A percentile compares a stretch with the other conserved stretches of the same genome.
Evolutionary conservation across 2,329 filamentous ascomycete species (phyloP).

Genomic region (Xylariaceae sp.): DNA sequence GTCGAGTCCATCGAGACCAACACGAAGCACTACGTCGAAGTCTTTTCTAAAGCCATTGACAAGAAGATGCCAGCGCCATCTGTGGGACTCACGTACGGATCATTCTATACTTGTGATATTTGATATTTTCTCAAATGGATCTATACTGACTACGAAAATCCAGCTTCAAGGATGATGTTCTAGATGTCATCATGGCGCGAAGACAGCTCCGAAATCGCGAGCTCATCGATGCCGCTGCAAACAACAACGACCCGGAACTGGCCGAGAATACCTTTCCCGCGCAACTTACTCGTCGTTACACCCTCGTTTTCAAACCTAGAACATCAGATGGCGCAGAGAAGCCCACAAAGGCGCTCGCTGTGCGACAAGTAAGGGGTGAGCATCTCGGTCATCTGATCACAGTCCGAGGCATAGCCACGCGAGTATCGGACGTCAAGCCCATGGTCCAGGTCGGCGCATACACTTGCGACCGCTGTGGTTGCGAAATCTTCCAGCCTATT

Average conservation of each 20-base stretch:
- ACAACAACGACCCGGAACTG: slow-evolving; percentile 57
- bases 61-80: slow-evolving; percentile 75
- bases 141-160: slow-evolving; percentile 27
- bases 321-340: slow-evolving; percentile 61
- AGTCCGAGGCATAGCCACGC: slow-evolving; percentile 85
- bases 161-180: slow-evolving; percentile 93
- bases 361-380: slow-evolving; percentile 86
- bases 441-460: slow-evolving; percentile 97
- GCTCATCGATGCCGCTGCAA: slow-evolving; percentile 61
- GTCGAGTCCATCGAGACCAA: slow-evolving; percentile 84
- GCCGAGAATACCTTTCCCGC: slow-evolving; percentile 80
- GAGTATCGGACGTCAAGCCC: slow-evolving; percentile 96
- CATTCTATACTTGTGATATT: neutral
- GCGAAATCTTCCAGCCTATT: slow-evolving; percentile 95
- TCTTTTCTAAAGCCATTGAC: slow-evolving; percentile 84
- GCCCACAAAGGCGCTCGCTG: slow-evolving; percentile 65
- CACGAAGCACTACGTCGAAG: slow-evolving; percentile 91
- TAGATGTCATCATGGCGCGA: slow-evolving; percentile 94
- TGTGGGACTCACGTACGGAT: slow-evolving; percentile 65
- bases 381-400: slow-evolving; percentile 92
- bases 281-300: slow-evolving; percentile 88
- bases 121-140: neutral
- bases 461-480: slow-evolving; percentile 92
- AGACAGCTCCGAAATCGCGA: slow-evolving; percentile 80
- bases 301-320: slow-evolving; percentile 89